Evolutionary conservation across 441 rosid genomes (phyloP).

Genomic region (Sinapis alba): DNA sequence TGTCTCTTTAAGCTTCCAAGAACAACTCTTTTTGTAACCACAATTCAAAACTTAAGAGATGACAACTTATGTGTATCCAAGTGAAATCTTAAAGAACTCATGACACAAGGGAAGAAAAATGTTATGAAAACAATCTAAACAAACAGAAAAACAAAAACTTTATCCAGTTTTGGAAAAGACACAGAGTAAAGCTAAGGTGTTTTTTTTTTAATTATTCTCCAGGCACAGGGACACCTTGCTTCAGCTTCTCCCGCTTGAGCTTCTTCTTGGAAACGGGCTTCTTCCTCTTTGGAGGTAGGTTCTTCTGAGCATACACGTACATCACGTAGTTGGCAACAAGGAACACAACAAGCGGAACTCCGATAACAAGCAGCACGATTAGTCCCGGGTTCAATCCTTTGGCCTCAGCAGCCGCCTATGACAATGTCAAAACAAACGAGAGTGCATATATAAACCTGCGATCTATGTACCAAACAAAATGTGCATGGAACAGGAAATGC

Average conservation of each 20-base stretch:
- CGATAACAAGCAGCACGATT: conserved; percentile 77
- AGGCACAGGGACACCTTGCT: conserved; percentile 78
- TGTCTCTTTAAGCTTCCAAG: not conserved
- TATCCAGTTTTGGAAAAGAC: not conserved
- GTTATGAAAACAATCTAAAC: not conserved
- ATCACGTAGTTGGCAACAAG: conserved; percentile 69
- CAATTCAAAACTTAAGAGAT: not conserved
- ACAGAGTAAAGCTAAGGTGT: not conserved
- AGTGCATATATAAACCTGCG: not conserved
- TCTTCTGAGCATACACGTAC: conserved; percentile 81
- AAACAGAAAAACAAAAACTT: not conserved
- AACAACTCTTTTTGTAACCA: not conserved
- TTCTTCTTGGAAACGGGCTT: conserved; percentile 94
- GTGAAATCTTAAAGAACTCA: not conserved
- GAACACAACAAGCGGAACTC: conserved; percentile 57
- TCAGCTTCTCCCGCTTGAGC: conserved; percentile 86
- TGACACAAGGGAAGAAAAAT: not conserved
- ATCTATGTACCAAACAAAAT: not conserved
- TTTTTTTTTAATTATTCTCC: conserved; percentile 32
- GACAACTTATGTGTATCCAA: not conserved
- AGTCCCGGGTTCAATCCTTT: conserved; percentile 84
- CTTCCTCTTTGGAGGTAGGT: conserved; percentile 81
- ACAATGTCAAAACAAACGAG: conserved; percentile 3
- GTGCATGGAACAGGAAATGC: not conserved
- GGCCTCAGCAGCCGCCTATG: conserved; percentile 62